Base-by-base conservation (phyloP, 2,329 filamentous ascomycete genomes). In the Microsporum audouinii region DNA sequence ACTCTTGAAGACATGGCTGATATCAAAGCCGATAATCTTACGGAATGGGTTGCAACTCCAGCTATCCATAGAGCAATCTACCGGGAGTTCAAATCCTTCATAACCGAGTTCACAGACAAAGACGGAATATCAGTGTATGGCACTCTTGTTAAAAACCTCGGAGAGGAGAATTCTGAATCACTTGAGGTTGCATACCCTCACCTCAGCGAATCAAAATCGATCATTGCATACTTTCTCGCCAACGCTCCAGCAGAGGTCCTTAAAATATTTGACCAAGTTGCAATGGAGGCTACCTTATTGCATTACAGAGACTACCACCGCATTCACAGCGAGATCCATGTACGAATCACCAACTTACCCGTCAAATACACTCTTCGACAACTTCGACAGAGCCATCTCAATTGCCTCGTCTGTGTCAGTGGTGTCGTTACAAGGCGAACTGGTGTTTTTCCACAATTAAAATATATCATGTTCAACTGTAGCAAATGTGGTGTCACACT, bases 401-500 rank as follows among this genome's bases (percentile, higher is more conserved):
- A 99, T 80, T 96, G 91, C 69, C 81, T 99, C 49, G 89, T 99
- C 43, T 87, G 92, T 59, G 94, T 99, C 60, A 91, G 88, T 68
- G 94, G 94, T 66, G 94, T 99, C 3, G 94, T 99, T 33, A 99
- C 94, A 38, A 86, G 94, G 65, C 85, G 94, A 66, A 95, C 87
- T 31, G 94, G 94, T 61, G 95, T 99, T 56, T 99, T 99, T 73
- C 94, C 94, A 2, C 94, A 99, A 77, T 80, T 99, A 63, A 97
- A 97, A 75, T 96, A 97, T 74, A 89, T 99, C 77, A 96, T 96
- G 77, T 97, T 99, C 71, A 89, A 96, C 77, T 99, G 94, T 76
- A 85, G 81, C 62, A 99, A 96, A 77, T 99, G 94, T 70, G 89
- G 89, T 63, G 83, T 89, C 53, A 96, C 91, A 0, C 82, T 99